phyloP scores from a whole-genome alignment of 2,329 filamentous ascomycete genomes.

The Fusarium sulawesiense region DNA sequence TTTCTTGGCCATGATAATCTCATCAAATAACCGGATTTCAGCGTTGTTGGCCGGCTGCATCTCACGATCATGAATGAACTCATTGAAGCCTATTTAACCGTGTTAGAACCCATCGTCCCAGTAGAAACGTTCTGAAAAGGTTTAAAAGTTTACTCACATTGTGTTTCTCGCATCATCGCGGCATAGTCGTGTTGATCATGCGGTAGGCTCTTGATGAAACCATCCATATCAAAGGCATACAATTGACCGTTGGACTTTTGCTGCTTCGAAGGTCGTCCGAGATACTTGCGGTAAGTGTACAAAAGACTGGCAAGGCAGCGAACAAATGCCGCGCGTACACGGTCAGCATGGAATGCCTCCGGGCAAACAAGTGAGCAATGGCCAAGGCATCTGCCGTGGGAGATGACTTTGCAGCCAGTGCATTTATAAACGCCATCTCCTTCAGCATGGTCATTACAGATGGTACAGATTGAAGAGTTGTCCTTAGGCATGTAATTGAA shows the following conservation, averaged over 20 bases:
- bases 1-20: conserved; percentile 84
- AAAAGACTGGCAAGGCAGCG: conserved; percentile 73
- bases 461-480: conserved; percentile 70
- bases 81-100: conserved; percentile 68
- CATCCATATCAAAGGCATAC: conserved; percentile 73
- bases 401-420: conserved; percentile 68
- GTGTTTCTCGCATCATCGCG: conserved; percentile 72
- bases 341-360: conserved; percentile 70
- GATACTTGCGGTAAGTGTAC: conserved; percentile 73
- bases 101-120: conserved; percentile 10
- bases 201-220: conserved; percentile 72
- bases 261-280: conserved; percentile 68
- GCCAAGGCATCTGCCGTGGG: conserved; percentile 71
- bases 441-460: conserved; percentile 80
- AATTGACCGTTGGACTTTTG: conserved; percentile 70
- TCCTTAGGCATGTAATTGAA: conserved; percentile 74
- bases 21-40: conserved; percentile 81
- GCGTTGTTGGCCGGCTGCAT: conserved; percentile 70
- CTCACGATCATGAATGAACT: conserved; percentile 87
- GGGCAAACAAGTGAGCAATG: conserved; percentile 73
- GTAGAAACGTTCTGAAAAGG: background rate
- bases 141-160: conserved; percentile 61
- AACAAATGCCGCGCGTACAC: conserved; percentile 72
- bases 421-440: conserved; percentile 81
- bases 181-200: conserved; percentile 74